Base-by-base conservation (phyloP, 2,329 filamentous ascomycete genomes). In the Emmonsia crescens region DNA sequence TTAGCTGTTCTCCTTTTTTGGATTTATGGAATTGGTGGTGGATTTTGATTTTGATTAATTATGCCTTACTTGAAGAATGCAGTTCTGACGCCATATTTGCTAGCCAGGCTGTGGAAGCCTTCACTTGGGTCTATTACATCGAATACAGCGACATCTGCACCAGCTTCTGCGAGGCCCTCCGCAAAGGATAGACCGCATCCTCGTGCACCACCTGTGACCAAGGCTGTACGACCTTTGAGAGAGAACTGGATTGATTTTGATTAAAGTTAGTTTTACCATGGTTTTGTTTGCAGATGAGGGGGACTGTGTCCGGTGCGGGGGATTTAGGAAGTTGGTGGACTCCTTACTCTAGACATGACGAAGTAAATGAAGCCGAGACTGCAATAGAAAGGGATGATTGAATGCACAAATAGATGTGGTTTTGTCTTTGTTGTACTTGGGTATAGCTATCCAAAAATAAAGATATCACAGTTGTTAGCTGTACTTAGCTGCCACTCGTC, bases 121-220 rank as follows among this genome's bases (percentile, higher is more conserved):
- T 48, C 51, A 16, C 9, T 21, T 1, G 36, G 51, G 16, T 57
- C 51, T 31, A 61, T 55, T 61, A 74, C 73, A 67, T 76, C 74
- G 46, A 76, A 66, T 46, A 76, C 63, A 27, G 78, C 70, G 61
- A 78, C 71, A 62, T 79, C 76, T 38, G 77, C 76, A 14, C 77
- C 77, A 19, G 76, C 77, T 66, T 79, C 77, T 19, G 77, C 77
- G 48, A 79, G 68, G 4, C 75, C 76, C 63, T 77, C 65, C 16
- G 76, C 75, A 76, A 79, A 78, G 24, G 75, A 73, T 61, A 76
- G 75, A 24, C 77, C 77, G 57, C 79, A 78, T 12, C 77, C 77
- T 62, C 77, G 70, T n/a, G 76, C 78, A 19, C 76, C 76, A 29
- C 77, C 77, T 5, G 77, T 78, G 16, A 79, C 70, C 44, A 78